Evolutionary conservation across 805 yeast species (phyloP), one percentile per base, ranked within the genome.

Genomic region (Kluyveromyces siamensis): DNA sequence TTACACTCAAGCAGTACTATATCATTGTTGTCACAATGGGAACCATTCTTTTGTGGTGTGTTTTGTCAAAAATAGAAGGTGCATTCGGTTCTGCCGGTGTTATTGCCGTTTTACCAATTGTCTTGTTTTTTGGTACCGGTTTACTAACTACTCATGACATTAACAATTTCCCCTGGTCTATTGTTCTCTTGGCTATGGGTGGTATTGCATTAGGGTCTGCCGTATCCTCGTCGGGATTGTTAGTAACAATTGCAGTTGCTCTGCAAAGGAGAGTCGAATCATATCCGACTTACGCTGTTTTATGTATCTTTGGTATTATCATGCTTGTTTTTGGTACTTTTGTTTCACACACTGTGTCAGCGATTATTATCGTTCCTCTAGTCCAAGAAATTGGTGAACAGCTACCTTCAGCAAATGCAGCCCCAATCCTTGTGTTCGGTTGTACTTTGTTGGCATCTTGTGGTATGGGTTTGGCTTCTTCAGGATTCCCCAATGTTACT

Each of bases 401-500:
- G 37, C 66, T 85, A 61, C 74, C 80, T 2, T 78, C 76, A 35
- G 86, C 90, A 2, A 95, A 87, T 59, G 91, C 97, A 19, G 68
- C 74, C 1, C 68, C 68, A 8, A 55, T 70, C 27, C 53, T 72
- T 45, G 68, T 71, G 45, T 71, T 72, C 45, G 71, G 72, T 42
- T 65, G 70, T 50, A 75, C 89, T 37, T 64, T 90, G 45, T 68
- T 91, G 55, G 83, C 95, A 17, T 89, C 97, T 0, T 84, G 87
- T 48, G 99, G 98, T 50, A 93, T 91, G 98, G 98, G 96, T 6
- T 73, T 91, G 49, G 97, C 98, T 2, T 90, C 98, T 0, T 84
- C 95, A 0, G 98, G 99, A 0, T 93, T 93, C 75, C 99, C 99
- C n/a, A 91, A 93, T 61, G 96, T 93, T 37, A 90, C 98, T 0